Evolutionary conservation across 306 rosid species (phyloP).

Genomic region (Medicago ruthenica): DNA sequence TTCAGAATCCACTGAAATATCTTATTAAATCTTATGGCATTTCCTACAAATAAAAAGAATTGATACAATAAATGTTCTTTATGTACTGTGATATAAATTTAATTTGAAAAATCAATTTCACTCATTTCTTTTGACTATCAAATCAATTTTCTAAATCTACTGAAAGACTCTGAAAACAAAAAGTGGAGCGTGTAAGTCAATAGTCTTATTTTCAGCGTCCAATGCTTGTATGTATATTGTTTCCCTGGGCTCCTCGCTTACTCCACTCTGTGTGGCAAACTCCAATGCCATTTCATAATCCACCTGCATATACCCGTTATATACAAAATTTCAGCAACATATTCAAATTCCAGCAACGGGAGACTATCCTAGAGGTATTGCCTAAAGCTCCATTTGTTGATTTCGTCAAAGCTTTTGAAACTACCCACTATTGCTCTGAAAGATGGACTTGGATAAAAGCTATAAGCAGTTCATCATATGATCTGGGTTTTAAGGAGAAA

Average conservation of each 20-base stretch:
- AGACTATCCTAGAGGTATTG: slow-evolving; percentile 2
- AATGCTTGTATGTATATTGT: slow-evolving; percentile 64
- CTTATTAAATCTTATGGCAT: slow-evolving; percentile 34
- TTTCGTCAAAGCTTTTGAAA: not conserved
- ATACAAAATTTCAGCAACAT: too few relatives aligned
- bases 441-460: slow-evolving; percentile 11
- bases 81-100: slow-evolving; percentile 18
- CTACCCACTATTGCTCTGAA: slow-evolving; percentile 2
- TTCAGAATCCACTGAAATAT: slow-evolving; percentile 33
- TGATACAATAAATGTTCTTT: slow-evolving; percentile 35
- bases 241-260: slow-evolving; percentile 90
- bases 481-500: slow-evolving; percentile 8
- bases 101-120: slow-evolving; percentile 30
- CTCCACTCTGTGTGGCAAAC: slow-evolving; percentile 92
- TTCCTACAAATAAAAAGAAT: slow-evolving; percentile 38
- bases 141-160: slow-evolving; percentile 41
- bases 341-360: slow-evolving; percentile 14
- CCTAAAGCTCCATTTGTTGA: slow-evolving; percentile 26
- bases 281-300: slow-evolving; percentile 97
- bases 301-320: slow-evolving; percentile 61
- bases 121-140: slow-evolving; percentile 5
- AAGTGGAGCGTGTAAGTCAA: slow-evolving; percentile 67
- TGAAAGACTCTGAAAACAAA: slow-evolving; percentile 71
- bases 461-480: not conserved
- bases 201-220: slow-evolving; percentile 62